Base-by-base conservation (phyloP, 2,329 filamentous ascomycete species). In the Colletotrichum echinochloae region DNA sequence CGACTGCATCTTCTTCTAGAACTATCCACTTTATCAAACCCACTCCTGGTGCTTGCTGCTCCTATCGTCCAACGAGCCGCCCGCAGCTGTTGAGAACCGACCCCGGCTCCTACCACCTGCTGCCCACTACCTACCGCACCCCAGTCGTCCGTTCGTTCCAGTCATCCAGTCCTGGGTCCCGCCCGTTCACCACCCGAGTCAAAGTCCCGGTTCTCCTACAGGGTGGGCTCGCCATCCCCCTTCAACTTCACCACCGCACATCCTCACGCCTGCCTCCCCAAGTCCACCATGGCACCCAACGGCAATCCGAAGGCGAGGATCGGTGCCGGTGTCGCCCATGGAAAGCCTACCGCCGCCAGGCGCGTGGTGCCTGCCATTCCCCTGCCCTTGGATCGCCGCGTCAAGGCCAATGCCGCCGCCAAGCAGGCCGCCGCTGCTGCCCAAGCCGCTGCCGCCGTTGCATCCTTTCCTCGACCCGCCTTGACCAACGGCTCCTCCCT, bases 321-420 rank as follows among this genome's bases (percentile, higher is more conserved):
- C 39, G 59, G 68, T 68, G 68, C 57, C 35, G 68, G 68, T 71
- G 68, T 59, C 65, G 64, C 59, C 51, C 28, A 60, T 41, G 70
- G 70, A 57, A 66, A 62, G 60, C 51, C 57, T 35, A 26, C 20
- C 37, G 16, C 46, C 26, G 11, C 52, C 33, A 81, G 79, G 73
- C 76, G 79, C 57, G 76, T 83, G 49, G 75, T 80, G 66, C 81
- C 81, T 69, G 81, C 78, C 65, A 78, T 83, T 55, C 81, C 81
- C 59, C 73, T 83, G 71, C 79, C 79, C 23, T 77, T 81, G 62
- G 66, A 62, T 33, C 71, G 71, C 35, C 71, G 71, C 71, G 76
- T 80, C 60, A 83, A 81, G 73, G 52, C 68, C 65, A 71, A 68
- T 63, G 68, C 65, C 30, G 68, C 68, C 80, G 81, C 66, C 78